phyloP scores from a whole-genome alignment of 371 early-diverging fungal species.

The Apophysomyces elegans region DNA sequence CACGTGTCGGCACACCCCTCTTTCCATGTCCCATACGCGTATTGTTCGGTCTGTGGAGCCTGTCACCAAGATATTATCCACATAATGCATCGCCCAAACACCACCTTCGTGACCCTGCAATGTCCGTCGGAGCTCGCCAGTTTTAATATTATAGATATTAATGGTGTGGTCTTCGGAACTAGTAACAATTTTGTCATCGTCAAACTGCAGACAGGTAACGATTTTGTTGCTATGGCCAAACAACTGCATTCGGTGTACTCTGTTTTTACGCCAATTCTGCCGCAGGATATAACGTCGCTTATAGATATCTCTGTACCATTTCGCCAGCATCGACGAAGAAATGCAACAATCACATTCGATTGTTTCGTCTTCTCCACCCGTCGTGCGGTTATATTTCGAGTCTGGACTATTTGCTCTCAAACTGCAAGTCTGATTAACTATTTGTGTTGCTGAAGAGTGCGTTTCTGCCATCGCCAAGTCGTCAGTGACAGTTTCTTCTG shows the following conservation, averaged over 20 bases:
- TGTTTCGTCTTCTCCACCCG: neutral
- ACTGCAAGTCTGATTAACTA: neutral
- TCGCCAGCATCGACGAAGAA: neutral
- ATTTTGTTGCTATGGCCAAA: conserved; percentile 82
- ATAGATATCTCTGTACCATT: conserved; percentile 59
- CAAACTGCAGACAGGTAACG: conserved; percentile 96
- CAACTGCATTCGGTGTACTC: conserved; percentile 74
- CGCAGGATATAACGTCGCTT: conserved; percentile 73
- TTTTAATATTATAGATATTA: conserved; percentile 84
- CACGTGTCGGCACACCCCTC: conserved; percentile 85
- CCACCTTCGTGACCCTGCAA: conserved; percentile 97
- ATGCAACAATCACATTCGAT: neutral
- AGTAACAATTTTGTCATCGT: conserved; percentile 88
- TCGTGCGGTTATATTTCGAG: neutral
- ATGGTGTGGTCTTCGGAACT: conserved; percentile 91
- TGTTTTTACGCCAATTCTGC: conserved; percentile 83
- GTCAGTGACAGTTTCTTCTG: neutral
- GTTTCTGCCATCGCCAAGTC: neutral
- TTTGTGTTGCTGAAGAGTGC: neutral
- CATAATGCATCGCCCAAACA: conserved; percentile 97
- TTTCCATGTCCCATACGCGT: conserved; percentile 94
- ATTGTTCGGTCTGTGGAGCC: conserved; percentile 99
- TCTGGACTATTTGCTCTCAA: neutral
- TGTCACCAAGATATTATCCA: conserved; percentile 87
- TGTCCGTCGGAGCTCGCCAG: conserved; percentile 68